These are phyloP conservation scores for Dalbergia cultrata DNA, from an alignment of 306 rosid genomes.

Conservation along the genomic window DNA sequence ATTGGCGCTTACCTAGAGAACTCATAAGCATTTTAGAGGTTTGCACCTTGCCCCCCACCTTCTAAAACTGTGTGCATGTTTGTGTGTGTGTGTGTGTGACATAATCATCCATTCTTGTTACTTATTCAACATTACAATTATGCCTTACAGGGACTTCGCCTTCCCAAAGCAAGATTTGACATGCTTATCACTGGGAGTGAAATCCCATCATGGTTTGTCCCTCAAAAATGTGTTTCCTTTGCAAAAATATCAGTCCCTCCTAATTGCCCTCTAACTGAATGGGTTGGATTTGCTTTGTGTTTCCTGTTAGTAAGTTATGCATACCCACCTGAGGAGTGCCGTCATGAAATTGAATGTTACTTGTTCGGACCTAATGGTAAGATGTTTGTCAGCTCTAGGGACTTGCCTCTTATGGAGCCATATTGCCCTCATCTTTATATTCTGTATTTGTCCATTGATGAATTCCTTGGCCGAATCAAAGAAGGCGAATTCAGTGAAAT, in stretches of 20 bases:
- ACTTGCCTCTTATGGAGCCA: conserved; percentile 45
- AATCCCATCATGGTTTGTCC: conserved; percentile 52
- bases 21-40: not conserved
- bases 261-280: conserved; percentile 35
- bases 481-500: conserved; percentile 33
- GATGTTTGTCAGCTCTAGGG: not conserved
- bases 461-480: conserved; percentile 21
- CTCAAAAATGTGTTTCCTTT: conserved; percentile 26
- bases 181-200: conserved; percentile 49
- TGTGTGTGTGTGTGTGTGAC: not conserved
- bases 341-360: conserved; percentile 38
- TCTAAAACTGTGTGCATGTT: not conserved
- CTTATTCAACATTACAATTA: conserved; percentile 22
- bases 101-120: conserved; percentile 17
- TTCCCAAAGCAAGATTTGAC: conserved; percentile 40
- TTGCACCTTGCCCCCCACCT: not conserved
- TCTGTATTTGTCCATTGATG: conserved; percentile 41
- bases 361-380: conserved; percentile 40
- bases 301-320: conserved; percentile 41
- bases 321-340: not conserved
- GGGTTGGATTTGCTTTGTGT: conserved; percentile 55
- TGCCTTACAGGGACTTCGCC: conserved; percentile 7
- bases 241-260: conserved; percentile 37
- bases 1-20: not conserved
- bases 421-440: conserved; percentile 41